Base-by-base conservation (phyloP, 257 asterid genomes). In the Eucommia ulmoides region DNA sequence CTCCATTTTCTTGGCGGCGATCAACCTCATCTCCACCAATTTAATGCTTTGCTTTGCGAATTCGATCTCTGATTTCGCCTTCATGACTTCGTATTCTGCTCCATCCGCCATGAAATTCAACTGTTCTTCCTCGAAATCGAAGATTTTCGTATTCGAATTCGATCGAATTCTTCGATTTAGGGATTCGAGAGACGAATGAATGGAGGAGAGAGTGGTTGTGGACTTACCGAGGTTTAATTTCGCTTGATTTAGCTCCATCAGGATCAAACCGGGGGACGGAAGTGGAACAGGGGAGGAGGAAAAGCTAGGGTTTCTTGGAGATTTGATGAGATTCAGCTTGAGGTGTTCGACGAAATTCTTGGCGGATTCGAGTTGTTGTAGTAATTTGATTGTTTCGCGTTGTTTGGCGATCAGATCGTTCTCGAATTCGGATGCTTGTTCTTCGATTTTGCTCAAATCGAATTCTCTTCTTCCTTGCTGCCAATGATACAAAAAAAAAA, bases 1-100 rank as follows among this genome's bases (percentile, higher is more conserved):
- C 48, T 84, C 95, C 93, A 88, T 84, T 50, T 88, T 88, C 72
- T 80, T 82, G 18, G 97, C 97, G 0, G 97, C 97, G 29, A 69
- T 70, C 19, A 83, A 25, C 57, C 97, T 80, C 97, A 88, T 84
- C 62, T 88, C 97, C 7, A 93, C 95, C 89, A 88, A 79, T 41
- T 54, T 71, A 3, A 88, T 88, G 55, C 94, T 84, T 25, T 74
- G 68, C 66, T 84, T 88, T 0, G 94, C 82, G 45, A 74, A 56
- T 41, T 88, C 95, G 2, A 88, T 88, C 81, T 88, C 97, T 0
- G 74, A 48, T 89, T 82, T 82, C 0, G 97, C 97, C 58, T 67
- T 76, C 82, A 84, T 78, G 19, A 88, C 93, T 72, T 84, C 95
- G 46, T 84, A 84, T 44, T 91, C 80, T 0, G 95, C 85, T 21